phyloP scores from a whole-genome alignment of 2,329 filamentous ascomycete genomes.

The Alternaria solani region DNA sequence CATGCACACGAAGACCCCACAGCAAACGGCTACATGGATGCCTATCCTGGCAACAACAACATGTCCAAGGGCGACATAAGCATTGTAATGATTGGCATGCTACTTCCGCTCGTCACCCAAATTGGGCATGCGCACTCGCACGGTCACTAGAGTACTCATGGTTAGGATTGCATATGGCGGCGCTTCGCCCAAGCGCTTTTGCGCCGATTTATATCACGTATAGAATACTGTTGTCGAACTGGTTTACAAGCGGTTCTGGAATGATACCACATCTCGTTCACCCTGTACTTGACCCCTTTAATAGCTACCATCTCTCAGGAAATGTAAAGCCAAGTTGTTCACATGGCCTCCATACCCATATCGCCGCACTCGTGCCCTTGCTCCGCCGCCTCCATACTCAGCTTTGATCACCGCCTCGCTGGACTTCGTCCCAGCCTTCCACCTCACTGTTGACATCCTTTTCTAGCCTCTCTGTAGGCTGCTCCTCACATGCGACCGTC shows the following conservation, averaged over 20 bases:
- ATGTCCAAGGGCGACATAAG: conserved; percentile 64
- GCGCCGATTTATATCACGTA: neutral
- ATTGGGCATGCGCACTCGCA: conserved; percentile 74
- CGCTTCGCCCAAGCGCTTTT: conserved; percentile 13
- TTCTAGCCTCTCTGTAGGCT: neutral
- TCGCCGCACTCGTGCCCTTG: neutral
- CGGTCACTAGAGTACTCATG: conserved; percentile 10
- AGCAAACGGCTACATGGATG: conserved; percentile 61
- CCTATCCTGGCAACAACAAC: conserved; percentile 60
- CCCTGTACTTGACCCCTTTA: neutral
- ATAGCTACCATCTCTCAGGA: neutral
- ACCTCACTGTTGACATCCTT: neutral
- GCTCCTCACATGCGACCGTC: neutral
- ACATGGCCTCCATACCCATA: neutral
- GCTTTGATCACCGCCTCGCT: neutral
- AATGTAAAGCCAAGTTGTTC: neutral
- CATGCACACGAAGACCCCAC: conserved; percentile 46
- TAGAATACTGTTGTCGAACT: neutral
- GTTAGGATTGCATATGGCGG: conserved; percentile 15
- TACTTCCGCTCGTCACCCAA: conserved; percentile 78
- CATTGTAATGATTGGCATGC: conserved; percentile 74
- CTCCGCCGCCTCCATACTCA: neutral
- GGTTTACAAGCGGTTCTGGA: conserved; percentile 3
- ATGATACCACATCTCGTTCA: conserved; percentile 18
- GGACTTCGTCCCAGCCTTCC: neutral